A percentile compares a stretch with the other conserved stretches of the same genome.
These are phyloP conservation scores for Phlyctochytrium planicorne DNA, from an alignment of 192 early-diverging fungal species.

Conservation along the genomic window DNA sequence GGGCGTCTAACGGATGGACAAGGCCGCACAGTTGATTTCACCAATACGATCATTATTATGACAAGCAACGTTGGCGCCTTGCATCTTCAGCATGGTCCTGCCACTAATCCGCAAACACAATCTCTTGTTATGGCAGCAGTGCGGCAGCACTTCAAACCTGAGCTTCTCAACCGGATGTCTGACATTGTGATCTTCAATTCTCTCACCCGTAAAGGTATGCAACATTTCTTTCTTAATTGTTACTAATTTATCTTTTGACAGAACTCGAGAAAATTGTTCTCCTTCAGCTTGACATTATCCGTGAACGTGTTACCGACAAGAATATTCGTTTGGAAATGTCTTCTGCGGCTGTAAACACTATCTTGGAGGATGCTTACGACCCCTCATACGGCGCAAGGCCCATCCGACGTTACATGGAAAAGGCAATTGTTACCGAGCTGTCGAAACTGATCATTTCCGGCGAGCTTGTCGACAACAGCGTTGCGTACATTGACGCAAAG, in stretches of 20 bases:
- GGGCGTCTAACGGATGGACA: constrained; percentile 93
- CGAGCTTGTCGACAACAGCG: constrained; percentile 52
- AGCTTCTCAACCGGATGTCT: constrained; percentile 95
- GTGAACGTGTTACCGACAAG: constrained; percentile 69
- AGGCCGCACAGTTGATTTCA: constrained; percentile 90
- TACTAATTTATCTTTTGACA: constrained; percentile 2
- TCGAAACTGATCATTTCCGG: constrained; percentile 69
- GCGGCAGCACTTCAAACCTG: constrained; percentile 76
- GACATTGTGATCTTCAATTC: constrained; percentile 89
- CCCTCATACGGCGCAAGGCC: constrained; percentile 95
- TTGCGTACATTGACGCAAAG: constrained; percentile 22
- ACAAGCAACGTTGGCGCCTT: constrained; percentile 85
- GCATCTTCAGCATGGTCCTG: constrained; percentile 41
- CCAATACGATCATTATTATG: constrained; percentile 94
- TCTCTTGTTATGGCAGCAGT: constrained; percentile 81
- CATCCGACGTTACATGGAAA: constrained; percentile 84
- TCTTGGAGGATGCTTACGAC: constrained; percentile 82
- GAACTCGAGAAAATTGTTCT: constrained; percentile 70
- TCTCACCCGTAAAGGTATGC: constrained; percentile 40
- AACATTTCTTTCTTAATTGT: neutral
- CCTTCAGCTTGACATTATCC: constrained; percentile 67
- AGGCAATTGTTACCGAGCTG: constrained; percentile 78
- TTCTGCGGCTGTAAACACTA: constrained; percentile 68
- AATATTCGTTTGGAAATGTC: constrained; percentile 72
- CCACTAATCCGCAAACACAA: neutral